Evolutionary conservation across 768 basidiomycete genomes (phyloP).

Genomic region (Rhizopogon sp.): DNA sequence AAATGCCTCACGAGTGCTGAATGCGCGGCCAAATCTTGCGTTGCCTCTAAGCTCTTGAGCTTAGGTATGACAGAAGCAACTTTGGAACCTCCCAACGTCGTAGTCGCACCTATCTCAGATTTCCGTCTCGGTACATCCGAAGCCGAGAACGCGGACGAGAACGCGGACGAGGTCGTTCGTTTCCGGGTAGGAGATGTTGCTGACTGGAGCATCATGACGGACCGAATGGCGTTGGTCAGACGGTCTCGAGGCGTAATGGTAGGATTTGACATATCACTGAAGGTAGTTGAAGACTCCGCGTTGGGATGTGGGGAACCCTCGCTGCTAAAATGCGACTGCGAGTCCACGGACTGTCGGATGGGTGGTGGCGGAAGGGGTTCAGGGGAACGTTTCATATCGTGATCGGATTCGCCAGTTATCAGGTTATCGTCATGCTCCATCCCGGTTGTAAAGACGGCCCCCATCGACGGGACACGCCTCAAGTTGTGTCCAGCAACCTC

Average conservation of each 20-base stretch:
- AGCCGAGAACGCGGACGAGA: conserved; percentile 22
- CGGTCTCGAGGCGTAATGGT: conserved; percentile 14
- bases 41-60: conserved; percentile 46
- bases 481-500: conserved; percentile 1
- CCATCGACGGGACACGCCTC: conserved; percentile 1
- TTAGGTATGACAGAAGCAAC: conserved; percentile 51
- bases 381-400: not conserved
- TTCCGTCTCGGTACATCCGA: not conserved
- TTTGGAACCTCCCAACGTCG: conserved; percentile 44
- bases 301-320: not conserved
- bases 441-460: not conserved
- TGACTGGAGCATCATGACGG: conserved; percentile 32
- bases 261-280: not conserved
- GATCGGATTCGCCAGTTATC: not conserved
- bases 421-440: conserved; percentile 3
- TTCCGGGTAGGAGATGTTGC: conserved; percentile 25
- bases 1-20: conserved; percentile 64
- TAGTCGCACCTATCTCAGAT: conserved; percentile 5
- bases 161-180: conserved; percentile 30
- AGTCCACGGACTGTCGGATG: conserved; percentile 1
- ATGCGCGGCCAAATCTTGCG: conserved; percentile 61
- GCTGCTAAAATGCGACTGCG: not conserved
- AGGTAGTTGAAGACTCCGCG: not conserved
- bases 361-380: conserved; percentile 4
- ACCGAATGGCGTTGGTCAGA: conserved; percentile 31